These are phyloP conservation scores for Lupinus albus DNA, from an alignment of 306 rosid species.

Conservation along the genomic window DNA sequence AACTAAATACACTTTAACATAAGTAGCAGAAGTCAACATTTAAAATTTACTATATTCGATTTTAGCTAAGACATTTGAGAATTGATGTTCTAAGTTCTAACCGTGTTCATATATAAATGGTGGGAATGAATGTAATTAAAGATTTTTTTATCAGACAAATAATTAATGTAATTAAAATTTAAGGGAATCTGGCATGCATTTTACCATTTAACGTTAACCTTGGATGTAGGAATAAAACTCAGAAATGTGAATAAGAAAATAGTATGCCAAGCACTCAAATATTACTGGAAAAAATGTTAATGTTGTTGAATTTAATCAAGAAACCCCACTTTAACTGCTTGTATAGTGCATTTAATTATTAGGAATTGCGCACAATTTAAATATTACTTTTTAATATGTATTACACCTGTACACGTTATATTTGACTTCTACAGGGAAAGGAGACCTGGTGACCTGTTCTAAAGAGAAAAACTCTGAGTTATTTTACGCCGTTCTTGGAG, in stretches of 20 bases:
- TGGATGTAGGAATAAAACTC: neutral
- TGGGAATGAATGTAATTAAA: neutral
- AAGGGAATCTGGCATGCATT: neutral
- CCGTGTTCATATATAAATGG: neutral
- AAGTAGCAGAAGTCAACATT: constrained; percentile 18
- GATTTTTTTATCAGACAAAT: too few relatives aligned
- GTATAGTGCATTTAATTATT: too few relatives aligned
- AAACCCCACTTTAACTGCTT: neutral
- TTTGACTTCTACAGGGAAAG: constrained; percentile 51
- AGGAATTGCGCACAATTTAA: neutral
- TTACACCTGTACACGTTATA: neutral
- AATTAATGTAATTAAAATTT: neutral
- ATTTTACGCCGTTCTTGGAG: constrained; percentile 78
- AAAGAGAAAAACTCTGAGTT: constrained; percentile 49
- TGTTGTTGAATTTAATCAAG: neutral
- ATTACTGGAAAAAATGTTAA: neutral
- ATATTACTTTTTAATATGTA: neutral
- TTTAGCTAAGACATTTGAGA: neutral
- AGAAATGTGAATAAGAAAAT: too few relatives aligned
- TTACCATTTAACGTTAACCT: neutral
- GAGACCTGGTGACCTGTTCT: constrained; percentile 75
- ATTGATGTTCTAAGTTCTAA: neutral
- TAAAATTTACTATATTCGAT: neutral
- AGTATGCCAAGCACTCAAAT: too few relatives aligned
- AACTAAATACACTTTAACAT: neutral